Evolutionary conservation across 371 early-diverging fungal genomes (phyloP), one percentile per base, ranked within the genome.

Genomic region (Phascolomyces articulosus): DNA sequence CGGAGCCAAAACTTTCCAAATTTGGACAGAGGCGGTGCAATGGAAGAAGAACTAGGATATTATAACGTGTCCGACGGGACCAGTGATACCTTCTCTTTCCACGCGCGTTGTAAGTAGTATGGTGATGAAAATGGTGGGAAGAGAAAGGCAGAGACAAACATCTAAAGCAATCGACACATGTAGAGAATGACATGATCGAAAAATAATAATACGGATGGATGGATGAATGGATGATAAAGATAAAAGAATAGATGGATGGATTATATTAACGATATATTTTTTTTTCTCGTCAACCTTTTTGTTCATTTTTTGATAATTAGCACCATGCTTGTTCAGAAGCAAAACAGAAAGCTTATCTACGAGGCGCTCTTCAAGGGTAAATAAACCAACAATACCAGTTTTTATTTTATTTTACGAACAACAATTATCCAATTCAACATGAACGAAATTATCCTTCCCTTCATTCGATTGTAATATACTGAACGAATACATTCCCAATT

Each of bases 311-410:
- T 13, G 16, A 21, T 2, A 40, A 23, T 24, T 40, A 57, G 34
- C 40, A 40, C 56, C 62, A 98, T 98, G 98, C 93, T 95, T 77
- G 96, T 98, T 88, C 89, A 95, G 79, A 94, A 94, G 86, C 85
- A 91, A 82, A 95, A 98, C 93, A 90, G 96, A 84, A 95, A 94
- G 91, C 87, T 85, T 78, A 93, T 94, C 87, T 95, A 94, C 92
- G 92, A 93, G 87, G 85, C 88, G 80, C 91, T 95, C 76, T 93
- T 93, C 90, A 90, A 90, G 84, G 91, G 91, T 90, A 85, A 58
- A 53, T 53, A 18, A n/a, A n/a, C n/a, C n/a, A n/a, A n/a, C n/a
- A n/a, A n/a, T n/a, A n/a, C n/a, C n/a, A n/a, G n/a, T n/a, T n/a
- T n/a, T n/a, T n/a, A n/a, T n/a, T n/a, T n/a, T n/a, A n/a, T n/a